A percentile compares a stretch with the other conserved stretches of the same genome.
phyloP scores from a whole-genome alignment of 306 rosid genomes.

The Adenanthera pavonina region DNA sequence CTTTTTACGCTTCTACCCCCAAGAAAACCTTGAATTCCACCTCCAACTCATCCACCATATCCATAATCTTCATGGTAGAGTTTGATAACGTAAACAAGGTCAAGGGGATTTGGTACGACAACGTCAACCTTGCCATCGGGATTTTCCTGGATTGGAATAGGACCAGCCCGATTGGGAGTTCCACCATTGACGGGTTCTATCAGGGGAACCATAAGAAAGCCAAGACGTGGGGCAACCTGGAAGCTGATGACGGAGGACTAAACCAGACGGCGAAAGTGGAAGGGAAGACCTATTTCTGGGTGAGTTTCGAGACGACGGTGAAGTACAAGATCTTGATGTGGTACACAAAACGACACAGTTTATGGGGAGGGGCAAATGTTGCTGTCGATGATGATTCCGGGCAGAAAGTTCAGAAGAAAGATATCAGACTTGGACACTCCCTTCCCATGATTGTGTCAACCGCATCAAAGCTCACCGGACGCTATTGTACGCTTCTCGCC shows the following conservation, averaged over 20 bases:
- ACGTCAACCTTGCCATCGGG: slow-evolving; percentile 44
- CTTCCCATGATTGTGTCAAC: slow-evolving; percentile 39
- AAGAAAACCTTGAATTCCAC: slow-evolving; percentile 51
- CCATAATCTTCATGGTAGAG: slow-evolving; percentile 42
- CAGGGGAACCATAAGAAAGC: slow-evolving; percentile 79
- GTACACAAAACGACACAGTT: slow-evolving; percentile 56
- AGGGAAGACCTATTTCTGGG: slow-evolving; percentile 44
- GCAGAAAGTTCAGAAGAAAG: slow-evolving; percentile 25
- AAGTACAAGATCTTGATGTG: slow-evolving; percentile 71
- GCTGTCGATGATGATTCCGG: slow-evolving; percentile 48
- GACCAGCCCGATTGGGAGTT: slow-evolving; percentile 37
- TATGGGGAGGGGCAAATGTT: slow-evolving; percentile 61
- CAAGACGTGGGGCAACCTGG: background rate
- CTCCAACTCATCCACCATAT: slow-evolving; percentile 32
- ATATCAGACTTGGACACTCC: slow-evolving; percentile 52
- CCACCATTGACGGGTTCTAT: slow-evolving; percentile 45
- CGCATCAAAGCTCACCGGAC: slow-evolving; percentile 33
- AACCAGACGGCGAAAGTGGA: slow-evolving; percentile 40
- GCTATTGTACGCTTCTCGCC: slow-evolving; percentile 38
- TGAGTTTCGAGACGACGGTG: slow-evolving; percentile 60
- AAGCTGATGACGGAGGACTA: background rate
- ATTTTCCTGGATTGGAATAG: slow-evolving; percentile 20
- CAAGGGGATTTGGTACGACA: slow-evolving; percentile 70
- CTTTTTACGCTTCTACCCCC: slow-evolving; percentile 72
- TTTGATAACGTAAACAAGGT: slow-evolving; percentile 71